These are phyloP conservation scores for Gossypium longicalyx DNA, from an alignment of 345 rosid genomes.

Conservation along the genomic window DNA sequence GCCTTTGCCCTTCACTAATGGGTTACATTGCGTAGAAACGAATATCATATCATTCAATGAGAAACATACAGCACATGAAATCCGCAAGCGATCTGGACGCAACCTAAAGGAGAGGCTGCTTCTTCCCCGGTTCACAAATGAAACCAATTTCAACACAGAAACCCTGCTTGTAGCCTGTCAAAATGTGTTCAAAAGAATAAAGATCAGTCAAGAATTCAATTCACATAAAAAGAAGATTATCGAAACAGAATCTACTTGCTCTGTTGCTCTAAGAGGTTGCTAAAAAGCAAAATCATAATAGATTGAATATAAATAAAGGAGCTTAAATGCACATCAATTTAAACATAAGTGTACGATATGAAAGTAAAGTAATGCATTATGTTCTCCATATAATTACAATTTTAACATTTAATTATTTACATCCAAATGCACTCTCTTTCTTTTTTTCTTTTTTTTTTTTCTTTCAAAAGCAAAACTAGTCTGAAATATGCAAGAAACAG, in stretches of 20 bases:
- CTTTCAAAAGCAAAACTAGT: not conserved
- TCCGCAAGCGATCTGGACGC: slow-evolving; percentile 33
- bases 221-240: not conserved
- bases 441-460: too few relatives aligned
- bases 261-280: not conserved
- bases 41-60: not conserved
- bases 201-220: not conserved
- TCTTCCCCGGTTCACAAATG: slow-evolving; percentile 33
- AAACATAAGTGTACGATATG: not conserved
- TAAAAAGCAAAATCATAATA: not conserved
- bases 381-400: not conserved
- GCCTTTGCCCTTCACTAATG: not conserved
- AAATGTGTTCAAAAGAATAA: slow-evolving; percentile 12
- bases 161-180: slow-evolving; percentile 30
- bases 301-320: not conserved
- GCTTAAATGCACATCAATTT: not conserved
- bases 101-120: slow-evolving; percentile 35
- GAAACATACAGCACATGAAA: slow-evolving; percentile 55
- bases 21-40: not conserved
- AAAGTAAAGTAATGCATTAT: not conserved
- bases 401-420: too few relatives aligned
- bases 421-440: too few relatives aligned
- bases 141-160: slow-evolving; percentile 26
- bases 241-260: not conserved
- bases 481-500: too few relatives aligned